Evolutionary conservation across 192 early-diverging fungal species (phyloP).

Genomic region (Chytriomyces hyalinus): DNA sequence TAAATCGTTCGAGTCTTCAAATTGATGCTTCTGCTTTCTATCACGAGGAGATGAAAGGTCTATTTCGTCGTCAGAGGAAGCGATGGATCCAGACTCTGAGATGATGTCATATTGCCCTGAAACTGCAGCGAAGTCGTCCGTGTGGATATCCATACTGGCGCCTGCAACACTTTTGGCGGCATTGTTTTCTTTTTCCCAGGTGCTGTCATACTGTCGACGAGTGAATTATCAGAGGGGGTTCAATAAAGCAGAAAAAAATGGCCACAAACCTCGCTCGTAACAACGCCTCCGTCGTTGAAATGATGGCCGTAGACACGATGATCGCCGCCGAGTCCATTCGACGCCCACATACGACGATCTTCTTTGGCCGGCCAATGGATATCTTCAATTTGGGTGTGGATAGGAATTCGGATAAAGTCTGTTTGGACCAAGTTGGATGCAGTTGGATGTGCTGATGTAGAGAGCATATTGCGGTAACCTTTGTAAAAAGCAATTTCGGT

Average conservation of each 20-base stretch:
- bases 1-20: conserved; percentile 2
- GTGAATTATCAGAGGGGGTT: not conserved
- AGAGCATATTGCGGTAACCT: conserved; percentile 36
- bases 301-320: conserved; percentile 14
- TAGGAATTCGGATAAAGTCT: conserved; percentile 39
- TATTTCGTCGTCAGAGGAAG: conserved; percentile 5
- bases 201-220: conserved; percentile 8
- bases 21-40: not conserved
- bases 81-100: conserved; percentile 20
- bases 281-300: conserved; percentile 14
- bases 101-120: conserved; percentile 25
- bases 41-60: not conserved
- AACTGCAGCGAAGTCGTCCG: not conserved
- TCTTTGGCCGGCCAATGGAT: conserved; percentile 53
- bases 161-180: not conserved
- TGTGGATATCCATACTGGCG: not conserved
- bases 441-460: conserved; percentile 21
- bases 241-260: not conserved
- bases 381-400: conserved; percentile 62
- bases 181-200: conserved; percentile 3
- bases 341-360: conserved; percentile 23
- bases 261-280: conserved; percentile 12
- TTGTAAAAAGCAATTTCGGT: not conserved
- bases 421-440: conserved; percentile 26
- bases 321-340: conserved; percentile 16